Conservation (phyloP, 108 stramenopile species). For the Fistulifera pelliculosa region DNA sequence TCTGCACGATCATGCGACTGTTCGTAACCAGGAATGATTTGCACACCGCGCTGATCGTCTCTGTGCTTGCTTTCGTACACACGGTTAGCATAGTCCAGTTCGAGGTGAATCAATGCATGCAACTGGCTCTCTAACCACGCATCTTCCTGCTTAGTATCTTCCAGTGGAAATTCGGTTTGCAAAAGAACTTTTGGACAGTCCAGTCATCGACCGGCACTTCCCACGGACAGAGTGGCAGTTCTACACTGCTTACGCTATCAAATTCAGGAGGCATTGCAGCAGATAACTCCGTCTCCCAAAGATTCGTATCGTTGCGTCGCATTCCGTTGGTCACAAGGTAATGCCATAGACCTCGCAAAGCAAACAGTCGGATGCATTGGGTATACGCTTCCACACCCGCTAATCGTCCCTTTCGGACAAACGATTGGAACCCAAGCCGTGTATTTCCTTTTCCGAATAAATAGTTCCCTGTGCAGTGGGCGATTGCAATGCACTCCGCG, state of each 20-base stretch:
- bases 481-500: constrained; percentile 24
- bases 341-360: constrained; percentile 53
- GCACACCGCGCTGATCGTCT: constrained; percentile 67
- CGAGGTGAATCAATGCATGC: constrained; percentile 24
- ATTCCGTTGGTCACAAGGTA: constrained; percentile 9
- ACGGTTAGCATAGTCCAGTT: constrained; percentile 46
- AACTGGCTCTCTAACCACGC: constrained; percentile 11
- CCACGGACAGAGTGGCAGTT: constrained; percentile 69
- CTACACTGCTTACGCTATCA: neutral
- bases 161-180: constrained; percentile 41
- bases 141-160: neutral
- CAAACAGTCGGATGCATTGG: constrained; percentile 62
- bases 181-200: constrained; percentile 51
- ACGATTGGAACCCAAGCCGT: constrained; percentile 52
- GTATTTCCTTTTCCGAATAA: constrained; percentile 33
- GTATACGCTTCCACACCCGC: constrained; percentile 71
- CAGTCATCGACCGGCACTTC: constrained; percentile 36
- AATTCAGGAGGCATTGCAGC: neutral
- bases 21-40: constrained; percentile 66
- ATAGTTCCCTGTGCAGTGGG: constrained; percentile 4
- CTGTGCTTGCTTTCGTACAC: constrained; percentile 61
- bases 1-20: constrained; percentile 48
- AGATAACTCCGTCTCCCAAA: neutral
- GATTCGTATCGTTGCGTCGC: neutral
- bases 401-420: constrained; percentile 46